Base-by-base conservation (phyloP, 2,329 filamentous ascomycete species). In the Phaeophleospora eucalypticola region DNA sequence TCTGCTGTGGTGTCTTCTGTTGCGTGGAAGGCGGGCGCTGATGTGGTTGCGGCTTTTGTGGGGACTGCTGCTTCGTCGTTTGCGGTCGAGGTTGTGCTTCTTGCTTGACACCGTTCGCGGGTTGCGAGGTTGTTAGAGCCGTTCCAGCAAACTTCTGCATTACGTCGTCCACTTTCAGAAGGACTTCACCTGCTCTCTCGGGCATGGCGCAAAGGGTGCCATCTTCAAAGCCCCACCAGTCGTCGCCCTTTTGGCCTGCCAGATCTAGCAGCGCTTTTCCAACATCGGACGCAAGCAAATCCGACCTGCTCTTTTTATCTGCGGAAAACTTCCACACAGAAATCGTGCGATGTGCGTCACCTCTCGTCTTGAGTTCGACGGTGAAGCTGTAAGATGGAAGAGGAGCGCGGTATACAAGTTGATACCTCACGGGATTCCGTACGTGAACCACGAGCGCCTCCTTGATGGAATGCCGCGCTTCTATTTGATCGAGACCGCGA, bases 381-480 rank as follows among this genome's bases (percentile, higher is more conserved):
- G 68, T 64, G 48, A 75, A 71, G 4, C 58, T 64, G 47, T 54
- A 50, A 7, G 34, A 15, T 2, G 56, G 58, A 56, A 71, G 17
- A 2, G 71, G 72, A 18, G 69, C 65, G 4, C 58, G 54, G 53
- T 74, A 75, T 2, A 57, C 57, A 16, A 75, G 36, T 16, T 64
- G 63, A 54, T 69, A 72, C 40, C 61, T 63, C 24, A 65, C 59
- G 4, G 68, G 47, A 12, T 58, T 52, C 35, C 68, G 67, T 4
- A 62, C 44, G 34, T 68, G 65, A 4, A 72, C 19, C 16, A 17
- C 50, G 4, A 58, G 40, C 9, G 53, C 33, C 12, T 19, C 16
- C 12, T 29, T 29, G 12, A 12, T 12, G 7, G 24, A 29, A 12
- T 7, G 6, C 24, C 24, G 24, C 24, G 24, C 6, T 29, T 29